Conservation (phyloP, 306 rosid species). For the Begonia loranthoides region DNA sequence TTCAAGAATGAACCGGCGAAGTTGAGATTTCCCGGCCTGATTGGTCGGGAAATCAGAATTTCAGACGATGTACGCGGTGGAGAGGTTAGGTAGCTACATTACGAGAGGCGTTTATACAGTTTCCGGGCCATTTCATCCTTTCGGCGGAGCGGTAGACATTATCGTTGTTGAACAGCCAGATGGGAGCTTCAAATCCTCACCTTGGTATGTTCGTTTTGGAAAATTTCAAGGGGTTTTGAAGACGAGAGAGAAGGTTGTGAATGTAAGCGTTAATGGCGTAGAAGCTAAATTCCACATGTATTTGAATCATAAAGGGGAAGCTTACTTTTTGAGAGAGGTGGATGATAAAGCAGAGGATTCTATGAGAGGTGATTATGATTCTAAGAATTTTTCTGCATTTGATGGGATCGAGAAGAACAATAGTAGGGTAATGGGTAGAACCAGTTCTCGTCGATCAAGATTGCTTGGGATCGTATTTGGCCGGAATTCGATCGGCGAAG, state of each 20-base stretch:
- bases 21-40: no score
- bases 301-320: conserved; percentile 92
- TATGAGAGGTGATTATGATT: no score
- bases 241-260: conserved; percentile 73
- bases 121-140: conserved; percentile 94
- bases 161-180: conserved; percentile 95
- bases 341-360: conserved; percentile 6
- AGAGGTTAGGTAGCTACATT: conserved; percentile 78
- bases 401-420: no score
- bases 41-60: no score
- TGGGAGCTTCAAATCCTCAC: conserved; percentile 80
- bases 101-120: conserved; percentile 85
- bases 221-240: conserved; percentile 95
- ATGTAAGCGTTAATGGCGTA: conserved; percentile 58
- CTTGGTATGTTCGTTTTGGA: conserved; percentile 96
- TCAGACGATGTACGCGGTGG: conserved; percentile 64
- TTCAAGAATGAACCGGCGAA: no score
- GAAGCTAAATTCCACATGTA: conserved; percentile 84
- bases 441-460: no score
- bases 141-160: conserved; percentile 95
- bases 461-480: no score
- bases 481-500: no score
- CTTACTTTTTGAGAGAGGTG: conserved; percentile 70
- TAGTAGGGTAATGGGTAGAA: no score
- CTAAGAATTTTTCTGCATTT: no score